Percentiles rank a stretch among this genome's conserved stretches.
Evolutionary conservation across 2,329 filamentous ascomycete genomes (phyloP).

Genomic region (Fusarium guadeloupense): DNA sequence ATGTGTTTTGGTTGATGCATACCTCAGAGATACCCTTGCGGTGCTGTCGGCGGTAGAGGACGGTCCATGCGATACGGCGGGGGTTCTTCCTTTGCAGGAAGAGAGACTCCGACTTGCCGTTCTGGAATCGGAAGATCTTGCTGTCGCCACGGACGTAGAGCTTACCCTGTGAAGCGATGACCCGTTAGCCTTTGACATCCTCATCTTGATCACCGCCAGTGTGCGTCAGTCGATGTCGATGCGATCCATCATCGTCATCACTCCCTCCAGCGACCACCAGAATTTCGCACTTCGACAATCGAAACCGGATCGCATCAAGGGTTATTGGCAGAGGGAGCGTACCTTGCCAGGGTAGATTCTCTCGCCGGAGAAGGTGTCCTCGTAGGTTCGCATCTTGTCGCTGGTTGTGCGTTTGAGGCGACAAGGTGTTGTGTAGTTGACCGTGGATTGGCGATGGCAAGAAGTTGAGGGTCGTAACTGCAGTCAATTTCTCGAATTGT

Average conservation of each 20-base stretch:
- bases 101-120: slow-evolving; percentile 99
- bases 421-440: slow-evolving; percentile 55
- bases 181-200: slow-evolving; percentile 43
- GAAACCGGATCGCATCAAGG: slow-evolving; percentile 38
- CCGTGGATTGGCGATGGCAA: slow-evolving; percentile 52
- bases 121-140: slow-evolving; percentile 99
- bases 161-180: slow-evolving; percentile 77
- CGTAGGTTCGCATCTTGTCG: slow-evolving; percentile 72
- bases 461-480: slow-evolving; percentile 47
- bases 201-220: slow-evolving; percentile 16
- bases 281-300: slow-evolving; percentile 33
- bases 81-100: slow-evolving; percentile 99
- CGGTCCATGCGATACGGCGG: slow-evolving; percentile 98
- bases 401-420: slow-evolving; percentile 51
- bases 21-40: slow-evolving; percentile 99
- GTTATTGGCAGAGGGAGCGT: slow-evolving; percentile 48
- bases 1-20: slow-evolving; percentile 56
- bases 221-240: slow-evolving; percentile 23
- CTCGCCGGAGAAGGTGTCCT: slow-evolving; percentile 72
- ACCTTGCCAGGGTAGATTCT: slow-evolving; percentile 76
- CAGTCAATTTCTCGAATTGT: slow-evolving; percentile 55
- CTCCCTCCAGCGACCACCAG: slow-evolving; percentile 17
- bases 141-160: slow-evolving; percentile 99
- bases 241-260: slow-evolving; percentile 22
- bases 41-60: slow-evolving; percentile 98